These are phyloP conservation scores for Plantago ovata DNA, from an alignment of 257 asterid species.

Conservation along the genomic window DNA sequence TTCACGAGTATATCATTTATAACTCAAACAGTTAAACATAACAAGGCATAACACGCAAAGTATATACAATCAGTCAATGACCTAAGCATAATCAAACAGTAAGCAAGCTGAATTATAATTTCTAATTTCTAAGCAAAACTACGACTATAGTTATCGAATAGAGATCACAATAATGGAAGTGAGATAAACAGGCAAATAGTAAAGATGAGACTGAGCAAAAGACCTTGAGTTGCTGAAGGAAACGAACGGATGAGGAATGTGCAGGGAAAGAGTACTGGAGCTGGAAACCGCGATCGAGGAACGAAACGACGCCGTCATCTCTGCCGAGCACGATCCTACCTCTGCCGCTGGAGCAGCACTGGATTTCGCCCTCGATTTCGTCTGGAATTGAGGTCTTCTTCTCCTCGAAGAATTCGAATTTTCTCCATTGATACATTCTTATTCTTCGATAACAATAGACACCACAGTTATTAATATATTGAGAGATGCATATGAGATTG, in stretches of 20 bases:
- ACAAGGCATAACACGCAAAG: too few species aligned
- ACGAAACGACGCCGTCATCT: constrained; percentile 65
- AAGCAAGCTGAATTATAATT: not conserved
- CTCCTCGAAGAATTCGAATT: constrained; percentile 94
- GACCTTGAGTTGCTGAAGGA: constrained; percentile 96
- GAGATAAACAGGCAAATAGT: not conserved
- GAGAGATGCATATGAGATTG: too few species aligned
- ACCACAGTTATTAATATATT: too few species aligned
- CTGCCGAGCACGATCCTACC: constrained; percentile 75
- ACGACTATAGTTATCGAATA: too few species aligned
- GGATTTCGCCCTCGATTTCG: constrained; percentile 55
- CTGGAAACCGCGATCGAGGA: constrained; percentile 81
- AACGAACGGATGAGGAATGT: constrained; percentile 77
- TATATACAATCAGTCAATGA: too few species aligned
- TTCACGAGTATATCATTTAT: constrained; percentile 19
- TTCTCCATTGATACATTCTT: constrained; percentile 91
- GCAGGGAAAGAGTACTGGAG: constrained; percentile 70
- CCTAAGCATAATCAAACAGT: not conserved
- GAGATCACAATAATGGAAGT: constrained; percentile 1
- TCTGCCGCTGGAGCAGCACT: constrained; percentile 83
- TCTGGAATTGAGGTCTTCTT: constrained; percentile 59
- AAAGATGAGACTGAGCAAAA: not conserved
- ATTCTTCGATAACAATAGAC: too few species aligned
- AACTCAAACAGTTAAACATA: not conserved
- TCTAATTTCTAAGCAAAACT: too few species aligned